Evolutionary conservation across 2,329 filamentous ascomycete species (phyloP).

Genomic region (Didymellaceae sp.): DNA sequence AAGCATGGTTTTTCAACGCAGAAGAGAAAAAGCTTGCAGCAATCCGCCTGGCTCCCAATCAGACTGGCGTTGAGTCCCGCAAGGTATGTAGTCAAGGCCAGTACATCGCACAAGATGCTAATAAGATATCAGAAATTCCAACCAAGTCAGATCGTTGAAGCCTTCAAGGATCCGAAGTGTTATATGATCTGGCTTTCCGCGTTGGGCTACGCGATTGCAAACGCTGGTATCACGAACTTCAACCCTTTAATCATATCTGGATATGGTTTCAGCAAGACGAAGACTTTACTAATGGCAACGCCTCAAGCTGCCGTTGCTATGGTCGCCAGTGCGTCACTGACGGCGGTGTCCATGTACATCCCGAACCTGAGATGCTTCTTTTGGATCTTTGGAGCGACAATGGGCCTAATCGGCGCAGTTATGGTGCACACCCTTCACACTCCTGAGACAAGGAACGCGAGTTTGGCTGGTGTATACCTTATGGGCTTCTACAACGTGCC

Average conservation of each 20-base stretch:
- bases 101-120: neutral
- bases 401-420: neutral
- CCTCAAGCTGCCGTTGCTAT: conserved; percentile 5
- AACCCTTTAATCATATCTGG: conserved; percentile 3
- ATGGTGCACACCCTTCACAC: conserved; percentile 1
- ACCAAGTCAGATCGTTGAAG: neutral
- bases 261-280: neutral
- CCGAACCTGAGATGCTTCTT: conserved; percentile 3
- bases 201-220: neutral
- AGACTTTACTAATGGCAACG: neutral
- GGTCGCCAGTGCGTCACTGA: neutral
- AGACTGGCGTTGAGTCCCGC: neutral
- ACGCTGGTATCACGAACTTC: conserved; percentile 7
- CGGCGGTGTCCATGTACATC: conserved; percentile 1
- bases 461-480: neutral
- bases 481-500: conserved; percentile 10
- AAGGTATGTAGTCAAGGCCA: neutral
- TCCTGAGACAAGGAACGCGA: neutral
- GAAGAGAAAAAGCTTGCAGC: neutral
- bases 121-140: neutral
- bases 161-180: neutral
- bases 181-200: conserved; percentile 2
- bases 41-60: neutral
- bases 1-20: conserved; percentile 4
- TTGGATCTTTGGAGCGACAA: conserved; percentile 1